Base-by-base conservation (phyloP, 2,329 filamentous ascomycete species). In the Aschersonia sp. region DNA sequence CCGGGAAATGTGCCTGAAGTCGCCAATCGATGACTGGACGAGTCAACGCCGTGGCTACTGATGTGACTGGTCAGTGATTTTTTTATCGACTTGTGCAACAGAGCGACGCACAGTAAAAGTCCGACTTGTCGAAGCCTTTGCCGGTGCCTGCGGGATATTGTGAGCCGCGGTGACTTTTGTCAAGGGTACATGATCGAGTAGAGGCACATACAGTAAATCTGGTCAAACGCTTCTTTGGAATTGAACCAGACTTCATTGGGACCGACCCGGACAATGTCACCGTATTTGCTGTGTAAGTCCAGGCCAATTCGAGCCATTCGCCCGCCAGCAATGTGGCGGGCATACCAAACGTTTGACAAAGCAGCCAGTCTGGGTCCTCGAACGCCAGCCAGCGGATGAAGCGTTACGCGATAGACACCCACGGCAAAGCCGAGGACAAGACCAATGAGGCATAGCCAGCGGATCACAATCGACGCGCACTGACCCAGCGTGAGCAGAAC, bases 181-280 rank as follows among this genome's bases (percentile, higher is more conserved):
- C 20, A 20, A 20, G 20, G 20, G 20, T 20, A 20, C 20, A 20
- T 20, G 20, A 20, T 20, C 1, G 20, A 20, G 20, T 20, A 20
- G 20, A 20, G 31, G 38, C 2, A 55, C 66, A 20, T 51, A 73
- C 72, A 60, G 56, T 76, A 77, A 5, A 75, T 72, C 1, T 60
- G 53, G 48, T 65, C 65, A 50, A 70, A 74, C 0, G 68, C 73
- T 45, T 73, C 70, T 29, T 57, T 62, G 3, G 66, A 71, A 49
- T 70, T 60, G 31, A 76, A 70, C 69, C 73, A 77, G 5, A 78
- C 64, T 54, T 77, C 74, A 35, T 74, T 66, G 0, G 75, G 74
- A 0, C 71, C 71, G 5, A 78, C 67, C 0, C 75, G 65, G n/a
- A 78, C 75, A 2, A 66, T 60, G 0, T 70, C 65, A 0, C 75